phyloP scores from a whole-genome alignment of 2,329 filamentous ascomycete genomes.

The Mycosphaerella sp. region DNA sequence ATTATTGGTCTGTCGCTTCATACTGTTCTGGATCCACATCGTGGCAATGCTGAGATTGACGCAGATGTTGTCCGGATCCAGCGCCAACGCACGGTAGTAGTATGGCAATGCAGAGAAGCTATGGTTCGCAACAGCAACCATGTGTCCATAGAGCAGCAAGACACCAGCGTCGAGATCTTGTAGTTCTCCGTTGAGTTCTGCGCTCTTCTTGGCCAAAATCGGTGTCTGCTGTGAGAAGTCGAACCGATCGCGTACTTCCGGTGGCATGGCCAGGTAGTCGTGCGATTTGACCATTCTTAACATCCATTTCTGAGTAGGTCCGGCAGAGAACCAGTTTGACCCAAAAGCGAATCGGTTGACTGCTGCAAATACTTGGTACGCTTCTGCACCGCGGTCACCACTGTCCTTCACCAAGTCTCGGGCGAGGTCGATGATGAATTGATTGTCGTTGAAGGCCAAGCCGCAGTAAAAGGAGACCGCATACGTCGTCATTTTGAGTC shows the following conservation, averaged over 20 bases:
- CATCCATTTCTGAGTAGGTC: conserved; percentile 83
- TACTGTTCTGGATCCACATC: conserved; percentile 78
- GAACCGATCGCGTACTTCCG: conserved; percentile 43
- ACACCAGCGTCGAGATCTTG: conserved; percentile 65
- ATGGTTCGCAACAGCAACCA: conserved; percentile 70
- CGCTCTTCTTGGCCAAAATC: conserved; percentile 32
- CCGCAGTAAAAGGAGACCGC: conserved; percentile 56
- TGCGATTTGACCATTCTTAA: conserved; percentile 85
- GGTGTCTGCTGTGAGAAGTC: conserved; percentile 39
- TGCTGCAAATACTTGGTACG: conserved; percentile 74
- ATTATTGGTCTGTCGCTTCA: conserved; percentile 87
- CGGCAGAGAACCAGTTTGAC: conserved; percentile 69
- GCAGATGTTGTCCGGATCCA: conserved; percentile 70
- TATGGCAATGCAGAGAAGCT: conserved; percentile 83
- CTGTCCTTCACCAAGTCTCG: conserved; percentile 78
- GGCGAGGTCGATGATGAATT: conserved; percentile 66
- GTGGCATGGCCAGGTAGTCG: conserved; percentile 60
- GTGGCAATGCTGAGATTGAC: conserved; percentile 76
- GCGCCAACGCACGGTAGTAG: conserved; percentile 60
- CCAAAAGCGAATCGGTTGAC: conserved; percentile 72
- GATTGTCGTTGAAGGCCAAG: conserved; percentile 68
- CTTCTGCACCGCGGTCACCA: conserved; percentile 63
- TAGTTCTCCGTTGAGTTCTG: conserved; percentile 16
- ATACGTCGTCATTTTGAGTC: conserved; percentile 26
- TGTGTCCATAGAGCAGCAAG: conserved; percentile 79